These are phyloP conservation scores for Aspergillus cristatus DNA, from an alignment of 495 filamentous ascomycete genomes.

Conservation along the genomic window DNA sequence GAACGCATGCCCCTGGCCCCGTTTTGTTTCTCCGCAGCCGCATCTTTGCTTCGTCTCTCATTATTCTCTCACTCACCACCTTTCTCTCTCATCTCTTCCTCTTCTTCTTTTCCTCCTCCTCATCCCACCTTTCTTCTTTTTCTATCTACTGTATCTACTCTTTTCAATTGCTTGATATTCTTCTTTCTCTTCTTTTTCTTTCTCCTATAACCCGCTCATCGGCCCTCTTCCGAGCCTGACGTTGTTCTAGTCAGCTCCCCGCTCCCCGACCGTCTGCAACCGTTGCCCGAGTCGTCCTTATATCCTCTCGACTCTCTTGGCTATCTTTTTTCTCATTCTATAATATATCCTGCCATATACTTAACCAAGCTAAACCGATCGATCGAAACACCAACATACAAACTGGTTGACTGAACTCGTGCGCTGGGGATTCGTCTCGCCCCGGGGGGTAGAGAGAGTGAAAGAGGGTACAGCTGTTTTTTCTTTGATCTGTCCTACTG, in stretches of 20 bases:
- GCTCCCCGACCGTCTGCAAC: slow-evolving; percentile 13
- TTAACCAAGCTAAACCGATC: too few relatives aligned
- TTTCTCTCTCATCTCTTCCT: slow-evolving; percentile 1
- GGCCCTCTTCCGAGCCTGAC: too few relatives aligned
- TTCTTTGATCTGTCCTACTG: not conserved
- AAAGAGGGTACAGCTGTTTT: not conserved
- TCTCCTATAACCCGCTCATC: not conserved
- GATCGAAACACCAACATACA: too few relatives aligned
- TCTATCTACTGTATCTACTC: slow-evolving; percentile 1
- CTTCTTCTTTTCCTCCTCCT: slow-evolving; percentile 5
- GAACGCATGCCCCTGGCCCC: slow-evolving; percentile 7
- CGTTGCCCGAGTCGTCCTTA: slow-evolving; percentile 1
- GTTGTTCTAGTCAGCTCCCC: slow-evolving; percentile 7
- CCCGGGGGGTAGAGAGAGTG: not conserved
- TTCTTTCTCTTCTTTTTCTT: slow-evolving; percentile 3
- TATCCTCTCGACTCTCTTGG: not conserved
- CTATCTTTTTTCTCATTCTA: too few relatives aligned
- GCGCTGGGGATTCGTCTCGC: too few relatives aligned
- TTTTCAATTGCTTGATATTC: slow-evolving; percentile 1
- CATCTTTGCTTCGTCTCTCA: slow-evolving; percentile 19
- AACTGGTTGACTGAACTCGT: slow-evolving; percentile 5
- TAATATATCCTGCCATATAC: too few relatives aligned
- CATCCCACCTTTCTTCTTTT: slow-evolving; percentile 4
- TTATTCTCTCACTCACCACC: slow-evolving; percentile 18
- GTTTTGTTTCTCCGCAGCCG: slow-evolving; percentile 18